Evolutionary conservation across 2,329 filamentous ascomycete species (phyloP).

Genomic region (Escovopsis sp.): DNA sequence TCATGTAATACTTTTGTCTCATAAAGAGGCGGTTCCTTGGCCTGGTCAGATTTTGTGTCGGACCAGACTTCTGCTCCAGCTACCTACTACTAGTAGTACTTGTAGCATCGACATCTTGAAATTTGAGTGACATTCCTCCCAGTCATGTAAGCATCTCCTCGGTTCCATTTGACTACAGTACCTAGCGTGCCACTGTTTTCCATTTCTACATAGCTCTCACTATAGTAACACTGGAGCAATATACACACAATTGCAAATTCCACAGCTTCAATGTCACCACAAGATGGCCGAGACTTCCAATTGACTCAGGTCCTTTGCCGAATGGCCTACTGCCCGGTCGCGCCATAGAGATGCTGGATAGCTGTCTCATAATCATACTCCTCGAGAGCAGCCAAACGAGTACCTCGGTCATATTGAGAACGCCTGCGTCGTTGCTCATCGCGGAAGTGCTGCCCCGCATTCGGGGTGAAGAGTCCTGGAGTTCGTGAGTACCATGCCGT

Average conservation of each 20-base stretch:
- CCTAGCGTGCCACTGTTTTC: conserved; percentile 6
- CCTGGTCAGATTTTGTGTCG: too few relatives aligned
- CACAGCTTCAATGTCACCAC: conserved; percentile 2
- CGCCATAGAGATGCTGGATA: conserved; percentile 23
- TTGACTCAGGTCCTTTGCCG: neutral
- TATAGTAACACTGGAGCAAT: conserved; percentile 5
- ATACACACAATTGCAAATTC: conserved; percentile 7
- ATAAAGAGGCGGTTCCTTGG: too few relatives aligned
- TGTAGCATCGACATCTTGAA: neutral
- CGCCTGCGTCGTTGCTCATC: conserved; percentile 62
- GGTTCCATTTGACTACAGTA: neutral
- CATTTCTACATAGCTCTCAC: conserved; percentile 6
- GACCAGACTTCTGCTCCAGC: too few relatives aligned
- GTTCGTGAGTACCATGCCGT: neutral
- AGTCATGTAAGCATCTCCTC: neutral
- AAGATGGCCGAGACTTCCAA: conserved; percentile 1
- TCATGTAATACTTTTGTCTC: too few relatives aligned
- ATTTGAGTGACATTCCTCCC: neutral
- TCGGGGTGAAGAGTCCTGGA: conserved; percentile 63
- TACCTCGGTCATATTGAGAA: conserved; percentile 72
- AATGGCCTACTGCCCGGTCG: conserved; percentile 2
- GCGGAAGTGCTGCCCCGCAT: conserved; percentile 55
- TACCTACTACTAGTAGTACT: too few relatives aligned
- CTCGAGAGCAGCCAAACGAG: conserved; percentile 52
- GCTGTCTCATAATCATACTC: conserved; percentile 38